Base-by-base conservation (phyloP, 2,329 filamentous ascomycete genomes). In the Penicillium sumatraense region DNA sequence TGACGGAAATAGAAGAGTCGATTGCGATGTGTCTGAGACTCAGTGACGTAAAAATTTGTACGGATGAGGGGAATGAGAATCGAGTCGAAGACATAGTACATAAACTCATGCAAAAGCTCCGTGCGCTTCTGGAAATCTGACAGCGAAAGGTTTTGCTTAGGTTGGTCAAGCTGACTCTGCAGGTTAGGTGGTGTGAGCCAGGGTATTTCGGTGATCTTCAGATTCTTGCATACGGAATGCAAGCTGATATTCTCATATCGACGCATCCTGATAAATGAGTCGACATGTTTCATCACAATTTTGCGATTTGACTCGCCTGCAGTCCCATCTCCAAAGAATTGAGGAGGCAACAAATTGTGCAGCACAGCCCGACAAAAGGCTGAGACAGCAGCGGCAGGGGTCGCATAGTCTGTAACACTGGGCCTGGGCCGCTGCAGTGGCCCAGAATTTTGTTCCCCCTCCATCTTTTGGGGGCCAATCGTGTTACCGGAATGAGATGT, bases 61-160 rank as follows among this genome's bases (percentile, higher is more conserved):
- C 90, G 86, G 45, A 98, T 83, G 7, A 99, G 81, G 9, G 95
- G 93, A 64, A 98, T 89, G 53, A 99, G 70, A 20, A 97, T 81
- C 0, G 93, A 97, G 73, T 99, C 95, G 66, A 99, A 95, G 3
- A 96, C 62, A 70, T 93, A 99, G 75, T 97, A 98, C 6, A 98
- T 67, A 54, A 98, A 87, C 71, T 99, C 95, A 50, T 86, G 76
- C 46, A 97, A 84, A 0, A 98, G 81, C 67, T 97, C 90, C 23
- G 78, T 79, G 10, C 93, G 87, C 72, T 97, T 98, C 6, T 78
- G 75, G 26, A 84, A 79, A 68, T 98, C 93, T 0, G 88, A 87
- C 56, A 81, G 79, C 56, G 89, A 89, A 47, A 89, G 78, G 51
- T 88, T 93, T 14, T 53, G 33, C 38, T 54, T 45, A 46, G 36